phyloP scores from a whole-genome alignment of 1,139 yeast species.

The Sugiyamaella pinicola region DNA sequence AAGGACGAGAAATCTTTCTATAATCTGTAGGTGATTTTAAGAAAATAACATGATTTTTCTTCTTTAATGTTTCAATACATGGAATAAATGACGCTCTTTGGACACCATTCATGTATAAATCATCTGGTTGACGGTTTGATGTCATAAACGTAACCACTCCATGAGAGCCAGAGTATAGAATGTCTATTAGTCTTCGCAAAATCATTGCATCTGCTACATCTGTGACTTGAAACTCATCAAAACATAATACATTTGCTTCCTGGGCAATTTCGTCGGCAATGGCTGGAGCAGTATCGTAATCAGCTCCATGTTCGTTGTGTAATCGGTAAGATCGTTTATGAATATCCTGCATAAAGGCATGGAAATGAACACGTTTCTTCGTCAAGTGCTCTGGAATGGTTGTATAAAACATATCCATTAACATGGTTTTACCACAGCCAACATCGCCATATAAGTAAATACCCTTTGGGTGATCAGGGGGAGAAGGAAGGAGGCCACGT shows the following conservation, averaged over 20 bases:
- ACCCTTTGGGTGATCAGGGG: conserved; percentile 61
- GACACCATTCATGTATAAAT: conserved; percentile 86
- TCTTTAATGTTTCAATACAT: conserved; percentile 77
- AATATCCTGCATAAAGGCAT: conserved; percentile 92
- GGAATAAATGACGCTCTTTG: conserved; percentile 91
- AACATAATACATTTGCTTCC: conserved; percentile 76
- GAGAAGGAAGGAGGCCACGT: conserved; percentile 18
- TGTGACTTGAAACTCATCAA: conserved; percentile 90
- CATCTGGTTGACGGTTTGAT: conserved; percentile 93
- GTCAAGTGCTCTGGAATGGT: conserved; percentile 78
- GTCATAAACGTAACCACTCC: conserved; percentile 92
- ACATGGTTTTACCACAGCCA: conserved; percentile 98
- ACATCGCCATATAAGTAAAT: conserved; percentile 95
- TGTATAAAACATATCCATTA: conserved; percentile 90
- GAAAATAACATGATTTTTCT: conserved; percentile 72
- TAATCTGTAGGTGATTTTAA: conserved; percentile 92
- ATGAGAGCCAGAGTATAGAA: conserved; percentile 62
- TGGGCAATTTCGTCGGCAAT: conserved; percentile 83
- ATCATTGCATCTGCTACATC: conserved; percentile 99
- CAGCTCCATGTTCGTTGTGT: conserved; percentile 60
- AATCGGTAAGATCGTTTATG: conserved; percentile 86
- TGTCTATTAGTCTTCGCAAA: conserved; percentile 67
- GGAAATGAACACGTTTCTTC: conserved; percentile 85
- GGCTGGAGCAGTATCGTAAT: conserved; percentile 79
- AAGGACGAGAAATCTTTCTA: conserved; percentile 82